Conservation (phyloP, 768 basidiomycete species). For the Mycena epipterygia region DNA sequence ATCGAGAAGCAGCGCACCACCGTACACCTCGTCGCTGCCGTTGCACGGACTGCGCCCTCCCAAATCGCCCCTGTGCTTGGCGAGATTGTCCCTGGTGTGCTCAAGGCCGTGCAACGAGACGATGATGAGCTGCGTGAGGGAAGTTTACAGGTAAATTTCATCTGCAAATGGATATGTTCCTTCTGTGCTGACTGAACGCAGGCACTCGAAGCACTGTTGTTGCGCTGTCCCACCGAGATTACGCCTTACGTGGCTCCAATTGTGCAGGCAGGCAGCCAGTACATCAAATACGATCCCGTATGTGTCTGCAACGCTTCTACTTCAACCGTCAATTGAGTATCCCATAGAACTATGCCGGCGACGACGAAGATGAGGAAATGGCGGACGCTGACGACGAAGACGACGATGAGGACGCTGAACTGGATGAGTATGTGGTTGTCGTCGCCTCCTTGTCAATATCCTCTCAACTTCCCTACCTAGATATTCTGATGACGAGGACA, state of each 20-base stretch:
- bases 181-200: constrained; percentile 42
- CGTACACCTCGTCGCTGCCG: constrained; percentile 83
- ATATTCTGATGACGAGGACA: constrained; percentile 98
- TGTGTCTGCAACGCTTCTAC: constrained; percentile 42
- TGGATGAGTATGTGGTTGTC: constrained; percentile 73
- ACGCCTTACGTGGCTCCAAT: constrained; percentile 79
- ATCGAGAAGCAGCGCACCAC: constrained; percentile 83
- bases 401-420: constrained; percentile 85
- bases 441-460: not conserved
- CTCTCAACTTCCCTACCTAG: constrained; percentile 53
- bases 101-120: constrained; percentile 77
- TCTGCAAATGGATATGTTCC: constrained; percentile 3
- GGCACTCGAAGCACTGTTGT: constrained; percentile 88
- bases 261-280: constrained; percentile 77
- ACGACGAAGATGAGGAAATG: constrained; percentile 68
- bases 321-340: not conserved
- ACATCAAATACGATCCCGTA: constrained; percentile 96
- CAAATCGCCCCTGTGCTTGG: constrained; percentile 73
- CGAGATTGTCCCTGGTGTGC: constrained; percentile 77
- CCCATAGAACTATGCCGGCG: constrained; percentile 65
- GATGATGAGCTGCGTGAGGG: constrained; percentile 90
- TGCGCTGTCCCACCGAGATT: constrained; percentile 88
- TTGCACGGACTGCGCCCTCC: constrained; percentile 80
- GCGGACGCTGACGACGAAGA: constrained; percentile 82
- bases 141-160: constrained; percentile 72